Evolutionary conservation across 345 rosid species (phyloP).

Genomic region (Leavenworthia alabamica): DNA sequence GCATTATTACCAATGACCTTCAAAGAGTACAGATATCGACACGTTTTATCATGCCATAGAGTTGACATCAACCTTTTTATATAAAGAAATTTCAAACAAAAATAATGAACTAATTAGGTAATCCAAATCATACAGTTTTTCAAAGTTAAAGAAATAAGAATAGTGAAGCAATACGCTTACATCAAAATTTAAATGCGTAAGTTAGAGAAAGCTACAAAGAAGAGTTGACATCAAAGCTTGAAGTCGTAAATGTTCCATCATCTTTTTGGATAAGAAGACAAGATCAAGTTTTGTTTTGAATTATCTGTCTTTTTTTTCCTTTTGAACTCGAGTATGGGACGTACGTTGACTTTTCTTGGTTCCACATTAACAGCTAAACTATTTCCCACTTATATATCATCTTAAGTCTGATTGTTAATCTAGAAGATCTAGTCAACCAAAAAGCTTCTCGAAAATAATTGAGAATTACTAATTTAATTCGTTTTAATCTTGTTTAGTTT

Average conservation of each 20-base stretch:
- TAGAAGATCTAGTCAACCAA: neutral
- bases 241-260: neutral
- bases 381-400: neutral
- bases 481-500: neutral
- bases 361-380: slow-evolving; percentile 1
- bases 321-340: slow-evolving; percentile 2
- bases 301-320: neutral
- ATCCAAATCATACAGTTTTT: neutral
- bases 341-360: slow-evolving; percentile 8
- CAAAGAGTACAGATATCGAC: neutral
- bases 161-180: neutral
- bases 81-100: too few relatives aligned
- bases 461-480: neutral
- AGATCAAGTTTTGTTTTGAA: neutral
- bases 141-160: neutral
- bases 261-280: neutral
- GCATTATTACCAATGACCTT: slow-evolving; percentile 10
- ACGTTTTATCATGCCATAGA: neutral
- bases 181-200: neutral
- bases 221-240: neutral
- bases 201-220: neutral
- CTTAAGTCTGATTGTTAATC: neutral
- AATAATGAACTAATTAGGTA: too few relatives aligned
- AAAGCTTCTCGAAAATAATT: neutral
- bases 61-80: slow-evolving; percentile 7